A percentile compares a stretch with the other conserved stretches of the same genome.
Conservation (phyloP, 2,329 filamentous ascomycete genomes). For the Neonectria magnoliae region DNA sequence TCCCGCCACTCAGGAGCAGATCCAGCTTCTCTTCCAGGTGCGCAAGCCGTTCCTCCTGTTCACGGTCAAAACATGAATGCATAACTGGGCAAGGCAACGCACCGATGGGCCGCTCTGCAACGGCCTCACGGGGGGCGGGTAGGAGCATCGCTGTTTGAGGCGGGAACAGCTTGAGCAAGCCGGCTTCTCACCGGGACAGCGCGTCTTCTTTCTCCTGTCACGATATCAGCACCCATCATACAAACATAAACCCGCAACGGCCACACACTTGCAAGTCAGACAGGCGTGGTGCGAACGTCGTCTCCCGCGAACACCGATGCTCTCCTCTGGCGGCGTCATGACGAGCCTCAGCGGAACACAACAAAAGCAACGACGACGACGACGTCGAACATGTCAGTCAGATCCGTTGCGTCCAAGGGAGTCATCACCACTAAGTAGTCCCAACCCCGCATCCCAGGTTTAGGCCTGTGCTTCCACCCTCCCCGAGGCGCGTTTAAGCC, state of each 20-base stretch:
- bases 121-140: conserved; percentile 51
- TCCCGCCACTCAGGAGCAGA: conserved; percentile 55
- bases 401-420: conserved; percentile 18
- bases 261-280: conserved; percentile 58
- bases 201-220: conserved; percentile 58
- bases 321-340: conserved; percentile 48
- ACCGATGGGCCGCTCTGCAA: conserved; percentile 57
- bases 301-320: conserved; percentile 46
- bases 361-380: background rate
- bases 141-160: conserved; percentile 59
- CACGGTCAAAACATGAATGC: conserved; percentile 32
- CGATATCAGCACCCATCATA: background rate
- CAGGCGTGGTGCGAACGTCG: conserved; percentile 55
- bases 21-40: conserved; percentile 63
- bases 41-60: conserved; percentile 60
- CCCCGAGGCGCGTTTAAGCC: background rate
- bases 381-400: conserved; percentile 13
- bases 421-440: conserved; percentile 25
- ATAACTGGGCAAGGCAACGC: conserved; percentile 34
- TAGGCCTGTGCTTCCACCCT: conserved; percentile 14
- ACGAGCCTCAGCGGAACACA: conserved; percentile 23
- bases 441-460: conserved; percentile 3
- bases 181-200: conserved; percentile 62
- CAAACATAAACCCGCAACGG: background rate
- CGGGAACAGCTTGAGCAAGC: conserved; percentile 61